Conservation (phyloP, 345 rosid genomes). For the Linum tenue region DNA sequence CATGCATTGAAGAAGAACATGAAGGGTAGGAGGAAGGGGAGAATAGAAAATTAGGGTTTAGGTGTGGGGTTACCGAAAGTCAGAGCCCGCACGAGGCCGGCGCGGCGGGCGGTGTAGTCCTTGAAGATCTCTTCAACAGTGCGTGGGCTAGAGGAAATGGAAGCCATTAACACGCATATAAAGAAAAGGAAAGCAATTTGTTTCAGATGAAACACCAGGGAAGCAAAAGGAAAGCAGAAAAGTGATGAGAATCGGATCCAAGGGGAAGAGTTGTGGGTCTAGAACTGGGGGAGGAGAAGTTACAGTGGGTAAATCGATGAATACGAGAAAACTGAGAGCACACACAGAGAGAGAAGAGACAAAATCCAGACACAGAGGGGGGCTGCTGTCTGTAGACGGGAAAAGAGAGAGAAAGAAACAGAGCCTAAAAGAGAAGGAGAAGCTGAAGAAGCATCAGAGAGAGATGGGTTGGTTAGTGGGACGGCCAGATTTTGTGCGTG, state of each 20-base stretch:
- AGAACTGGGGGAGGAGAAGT: neutral
- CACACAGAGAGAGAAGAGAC: neutral
- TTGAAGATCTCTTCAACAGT: constrained; percentile 93
- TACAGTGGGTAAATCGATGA: neutral
- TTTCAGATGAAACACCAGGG: neutral
- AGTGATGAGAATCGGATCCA: neutral
- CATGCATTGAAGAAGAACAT: neutral
- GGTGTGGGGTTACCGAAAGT: constrained; percentile 39
- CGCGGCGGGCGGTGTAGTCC: constrained; percentile 69
- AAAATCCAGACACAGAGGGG: no score
- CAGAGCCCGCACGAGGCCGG: constrained; percentile 85
- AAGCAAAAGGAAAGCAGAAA: neutral
- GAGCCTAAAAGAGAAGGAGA: neutral
- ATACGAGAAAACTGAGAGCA: no score
- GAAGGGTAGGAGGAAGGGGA: neutral
- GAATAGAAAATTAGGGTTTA: constrained; percentile 4
- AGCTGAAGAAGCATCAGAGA: no score
- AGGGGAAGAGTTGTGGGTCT: neutral
- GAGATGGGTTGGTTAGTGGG: neutral
- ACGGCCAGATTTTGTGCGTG: neutral
- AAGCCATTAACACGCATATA: constrained; percentile 22
- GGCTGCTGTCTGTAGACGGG: neutral
- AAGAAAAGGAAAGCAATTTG: neutral
- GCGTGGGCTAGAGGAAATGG: constrained; percentile 56
- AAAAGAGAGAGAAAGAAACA: neutral